Conservation (phyloP, 345 rosid species). For the Angophora floribunda region DNA sequence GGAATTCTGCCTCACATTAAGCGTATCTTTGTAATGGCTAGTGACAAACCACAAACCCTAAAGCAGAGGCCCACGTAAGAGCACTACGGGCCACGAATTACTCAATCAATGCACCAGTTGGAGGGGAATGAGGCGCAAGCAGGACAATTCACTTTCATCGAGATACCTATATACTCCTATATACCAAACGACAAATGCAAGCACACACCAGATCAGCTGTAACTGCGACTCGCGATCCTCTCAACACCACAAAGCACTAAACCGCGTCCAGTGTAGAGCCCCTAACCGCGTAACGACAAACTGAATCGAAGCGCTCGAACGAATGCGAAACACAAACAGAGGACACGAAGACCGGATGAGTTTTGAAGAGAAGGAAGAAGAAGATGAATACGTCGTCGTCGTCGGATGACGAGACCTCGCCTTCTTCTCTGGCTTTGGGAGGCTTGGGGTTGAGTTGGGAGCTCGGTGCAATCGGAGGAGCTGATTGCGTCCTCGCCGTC, state of each 20-base stretch:
- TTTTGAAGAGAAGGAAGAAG: not conserved
- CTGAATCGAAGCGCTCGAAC: not conserved
- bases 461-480: not conserved
- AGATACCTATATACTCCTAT: not conserved
- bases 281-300: not conserved
- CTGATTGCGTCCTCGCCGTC: not conserved
- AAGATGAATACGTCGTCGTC: conserved; percentile 19
- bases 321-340: not conserved
- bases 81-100: not conserved
- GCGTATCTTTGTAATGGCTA: not conserved
- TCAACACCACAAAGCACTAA: not conserved
- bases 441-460: conserved; percentile 11
- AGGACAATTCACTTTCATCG: not conserved
- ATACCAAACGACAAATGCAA: not conserved
- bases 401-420: conserved; percentile 74
- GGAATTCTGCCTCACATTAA: not conserved
- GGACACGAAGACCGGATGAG: not conserved
- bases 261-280: not conserved
- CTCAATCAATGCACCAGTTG: not conserved
- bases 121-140: not conserved
- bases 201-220: not conserved
- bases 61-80: not conserved
- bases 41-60: not conserved
- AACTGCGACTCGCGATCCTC: not conserved
- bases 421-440: conserved; percentile 52